These are phyloP conservation scores for Teratosphaeria destructans DNA, from an alignment of 2,329 filamentous ascomycete genomes.

Conservation along the genomic window DNA sequence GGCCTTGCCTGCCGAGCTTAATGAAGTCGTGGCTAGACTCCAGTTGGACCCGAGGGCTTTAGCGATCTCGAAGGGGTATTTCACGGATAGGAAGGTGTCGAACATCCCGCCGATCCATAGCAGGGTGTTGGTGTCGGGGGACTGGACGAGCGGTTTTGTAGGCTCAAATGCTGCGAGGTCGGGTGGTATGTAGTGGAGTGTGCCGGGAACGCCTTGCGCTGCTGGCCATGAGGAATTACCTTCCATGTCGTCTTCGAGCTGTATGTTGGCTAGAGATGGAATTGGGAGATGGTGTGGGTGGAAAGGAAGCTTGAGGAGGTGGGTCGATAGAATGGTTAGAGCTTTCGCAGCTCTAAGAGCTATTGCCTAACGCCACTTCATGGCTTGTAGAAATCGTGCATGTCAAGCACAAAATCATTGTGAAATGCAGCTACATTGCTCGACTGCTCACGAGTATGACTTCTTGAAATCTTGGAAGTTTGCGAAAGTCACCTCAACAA, in stretches of 20 bases:
- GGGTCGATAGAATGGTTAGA: neutral
- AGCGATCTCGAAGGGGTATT: conserved; percentile 45
- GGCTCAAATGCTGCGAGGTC: conserved; percentile 38
- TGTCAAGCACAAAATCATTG: neutral
- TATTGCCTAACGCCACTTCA: neutral
- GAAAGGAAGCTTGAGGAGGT: neutral
- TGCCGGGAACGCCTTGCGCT: conserved; percentile 20
- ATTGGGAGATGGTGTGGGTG: neutral
- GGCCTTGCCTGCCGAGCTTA: conserved; percentile 41
- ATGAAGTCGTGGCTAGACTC: conserved; percentile 34
- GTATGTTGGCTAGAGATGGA: neutral
- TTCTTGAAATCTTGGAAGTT: neutral
- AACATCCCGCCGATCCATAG: conserved; percentile 61
- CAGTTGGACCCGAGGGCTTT: conserved; percentile 37
- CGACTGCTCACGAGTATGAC: neutral
- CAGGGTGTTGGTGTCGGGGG: conserved; percentile 44
- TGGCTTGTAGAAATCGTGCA: neutral
- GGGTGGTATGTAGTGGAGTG: conserved; percentile 32
- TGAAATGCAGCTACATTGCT: neutral
- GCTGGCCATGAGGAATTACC: neutral
- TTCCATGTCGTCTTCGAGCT: neutral
- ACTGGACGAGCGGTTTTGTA: conserved; percentile 14
- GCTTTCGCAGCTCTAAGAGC: neutral
- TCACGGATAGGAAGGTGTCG: conserved; percentile 57
- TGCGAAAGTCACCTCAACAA: neutral